A percentile compares a stretch with the other conserved stretches of the same genome.
phyloP scores from a whole-genome alignment of 208 protist genomes.

The Trypanosoma rangeli region DNA sequence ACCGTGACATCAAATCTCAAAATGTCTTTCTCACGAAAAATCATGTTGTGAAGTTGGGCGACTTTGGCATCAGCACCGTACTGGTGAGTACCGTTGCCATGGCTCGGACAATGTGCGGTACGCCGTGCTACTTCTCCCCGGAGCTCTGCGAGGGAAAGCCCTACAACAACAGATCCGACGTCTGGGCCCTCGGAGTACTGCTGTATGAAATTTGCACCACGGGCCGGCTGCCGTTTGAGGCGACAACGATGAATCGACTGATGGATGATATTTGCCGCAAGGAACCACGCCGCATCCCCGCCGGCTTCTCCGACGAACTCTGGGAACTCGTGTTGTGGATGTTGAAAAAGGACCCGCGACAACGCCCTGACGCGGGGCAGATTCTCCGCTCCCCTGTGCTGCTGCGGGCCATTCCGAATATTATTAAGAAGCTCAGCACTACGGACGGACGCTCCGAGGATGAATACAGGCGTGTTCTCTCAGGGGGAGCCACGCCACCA shows the following conservation, averaged over 20 bases:
- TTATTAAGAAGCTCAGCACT: slow-evolving; percentile 56
- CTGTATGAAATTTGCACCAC: slow-evolving; percentile 85
- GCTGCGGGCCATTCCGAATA: slow-evolving; percentile 60
- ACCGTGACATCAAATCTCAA: slow-evolving; percentile 92
- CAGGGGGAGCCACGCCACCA: slow-evolving; percentile 6
- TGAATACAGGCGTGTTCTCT: slow-evolving; percentile 16
- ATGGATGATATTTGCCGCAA: slow-evolving; percentile 86
- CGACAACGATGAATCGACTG: slow-evolving; percentile 77
- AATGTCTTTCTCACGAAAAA: slow-evolving; percentile 89
- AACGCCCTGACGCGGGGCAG: slow-evolving; percentile 80
- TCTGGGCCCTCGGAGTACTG: slow-evolving; percentile 91
- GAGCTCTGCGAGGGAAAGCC: slow-evolving; percentile 91
- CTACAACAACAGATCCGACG: slow-evolving; percentile 94
- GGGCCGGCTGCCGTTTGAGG: slow-evolving; percentile 79
- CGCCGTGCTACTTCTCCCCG: slow-evolving; percentile 95
- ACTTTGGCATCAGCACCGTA: slow-evolving; percentile 92
- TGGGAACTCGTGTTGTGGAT: slow-evolving; percentile 72
- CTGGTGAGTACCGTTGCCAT: slow-evolving; percentile 85
- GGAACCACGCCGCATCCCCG: slow-evolving; percentile 70
- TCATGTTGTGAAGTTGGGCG: slow-evolving; percentile 90
- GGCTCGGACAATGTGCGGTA: slow-evolving; percentile 94
- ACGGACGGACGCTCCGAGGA: slow-evolving; percentile 9
- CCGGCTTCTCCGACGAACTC: slow-evolving; percentile 66
- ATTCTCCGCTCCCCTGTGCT: slow-evolving; percentile 70
- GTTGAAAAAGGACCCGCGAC: slow-evolving; percentile 77